Conservation (phyloP, 2,329 filamentous ascomycete genomes). For the Annulohypoxylon truncatum region DNA sequence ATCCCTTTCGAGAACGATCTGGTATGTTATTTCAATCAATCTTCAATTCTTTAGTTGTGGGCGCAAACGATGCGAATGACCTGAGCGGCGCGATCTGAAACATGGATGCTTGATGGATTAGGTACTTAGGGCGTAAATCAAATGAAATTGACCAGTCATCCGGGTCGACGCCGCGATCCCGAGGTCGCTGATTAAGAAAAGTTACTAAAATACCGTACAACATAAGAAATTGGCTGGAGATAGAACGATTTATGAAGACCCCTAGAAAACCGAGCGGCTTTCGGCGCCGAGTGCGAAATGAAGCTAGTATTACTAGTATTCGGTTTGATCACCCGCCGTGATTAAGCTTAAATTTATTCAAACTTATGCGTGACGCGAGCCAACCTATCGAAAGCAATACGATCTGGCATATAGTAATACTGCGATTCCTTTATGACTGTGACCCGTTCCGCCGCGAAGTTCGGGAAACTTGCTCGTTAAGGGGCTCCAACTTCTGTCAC, state of each 20-base stretch:
- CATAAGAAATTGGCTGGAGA: neutral
- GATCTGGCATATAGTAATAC: neutral
- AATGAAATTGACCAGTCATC: conserved; percentile 1
- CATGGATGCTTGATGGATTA: conserved; percentile 2
- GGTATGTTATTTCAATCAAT: neutral
- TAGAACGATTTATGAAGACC: neutral
- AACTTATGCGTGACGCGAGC: neutral
- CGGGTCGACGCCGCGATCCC: neutral
- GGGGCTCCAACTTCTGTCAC: neutral
- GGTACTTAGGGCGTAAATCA: neutral
- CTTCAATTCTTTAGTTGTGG: neutral
- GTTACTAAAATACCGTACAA: too few species aligned
- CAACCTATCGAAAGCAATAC: neutral
- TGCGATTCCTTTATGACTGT: neutral
- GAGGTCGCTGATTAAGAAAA: neutral
- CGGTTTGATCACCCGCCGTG: conserved; percentile 22
- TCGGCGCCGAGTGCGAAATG: neutral
- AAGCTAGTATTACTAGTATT: neutral
- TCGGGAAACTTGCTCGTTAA: neutral
- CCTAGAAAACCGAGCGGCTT: neutral
- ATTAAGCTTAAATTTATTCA: conserved; percentile 17
- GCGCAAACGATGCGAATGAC: neutral
- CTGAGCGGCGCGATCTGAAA: conserved; percentile 6
- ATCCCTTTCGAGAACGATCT: neutral
- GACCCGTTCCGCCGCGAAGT: neutral